Evolutionary conservation across 352 stramenopile genomes (phyloP), one percentile per base, ranked within the genome.

Genomic region (Pythium chondricola): DNA sequence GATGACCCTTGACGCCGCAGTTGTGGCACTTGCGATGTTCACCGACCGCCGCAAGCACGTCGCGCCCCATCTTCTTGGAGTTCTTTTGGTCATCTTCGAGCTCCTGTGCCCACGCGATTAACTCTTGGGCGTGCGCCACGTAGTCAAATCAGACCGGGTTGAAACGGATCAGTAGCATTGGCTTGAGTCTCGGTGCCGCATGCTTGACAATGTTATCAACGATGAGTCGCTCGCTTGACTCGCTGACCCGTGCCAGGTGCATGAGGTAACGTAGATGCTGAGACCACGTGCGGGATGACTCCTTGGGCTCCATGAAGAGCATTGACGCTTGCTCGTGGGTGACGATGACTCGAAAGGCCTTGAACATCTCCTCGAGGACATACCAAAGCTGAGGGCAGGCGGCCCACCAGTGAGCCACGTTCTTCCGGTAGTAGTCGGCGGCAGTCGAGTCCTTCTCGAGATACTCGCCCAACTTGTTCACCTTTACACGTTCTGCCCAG

Each of bases 121-220:
- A 40, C 40, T 57, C 49, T 20, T 57, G 35, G n/a, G 49, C 49
- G 2, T 57, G 49, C 27, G 2, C 10, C 9, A 57, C 18, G 21
- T 51, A 24, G 14, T 50, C 39, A 11, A 16, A 14, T 3, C 40
- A 29, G 2, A 5, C 11, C 16, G 30, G 2, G 39, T 57, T 16
- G 26, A 35, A 40, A n/a, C 27, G 21, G 8, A 25, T 25, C 27
- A 50, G 8, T 4, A 57, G 6, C n/a, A 41, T 17, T 6, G 24
- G 8, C n/a, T 20, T 10, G n/a, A 51, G 16, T 17, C 29, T 20
- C 32, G 39, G 24, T 6, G 49, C 47, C 14, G 49, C 40, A 22
- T 43, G 43, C 30, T 57, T 37, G 1, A 57, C 49, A 10, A 57
- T 35, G 31, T 49, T 57, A 11, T 57, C 29, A 2, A 50, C 20